Base-by-base conservation (phyloP, 805 yeast genomes). In the Pichia occidentalis region DNA sequence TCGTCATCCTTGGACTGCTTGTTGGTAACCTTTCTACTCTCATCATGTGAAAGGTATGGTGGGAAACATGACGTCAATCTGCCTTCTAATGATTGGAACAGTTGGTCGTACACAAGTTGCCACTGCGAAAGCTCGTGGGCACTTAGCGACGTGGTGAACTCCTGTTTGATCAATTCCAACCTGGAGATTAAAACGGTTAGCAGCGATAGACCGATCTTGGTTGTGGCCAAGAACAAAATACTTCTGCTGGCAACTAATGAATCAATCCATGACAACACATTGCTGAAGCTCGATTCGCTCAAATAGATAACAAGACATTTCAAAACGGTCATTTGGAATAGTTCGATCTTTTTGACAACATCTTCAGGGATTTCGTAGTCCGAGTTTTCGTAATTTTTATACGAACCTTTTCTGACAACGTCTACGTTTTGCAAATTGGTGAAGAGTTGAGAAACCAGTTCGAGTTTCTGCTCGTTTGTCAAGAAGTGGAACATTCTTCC, bases 151-250 rank as follows among this genome's bases (percentile, higher is more conserved):
- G 44, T 44, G 3, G 56, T 33, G 20, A 77, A 78, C 54, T 88
- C 95, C 57, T 94, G 96, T 53, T 81, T 80, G 53, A 90, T 82
- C 52, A 88, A 73, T 59, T 90, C 97, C 24, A 95, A 90, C 52
- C 96, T 77, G 4, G 96, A 85, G 41, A 88, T 77, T 45, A 90
- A 67, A n/a, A 94, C 85, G 0, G 97, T 90, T 38, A 90, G 72
- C 40, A 90, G 67, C 10, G 95, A 81, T 50, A 87, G 73, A 16
- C 97, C 97, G 48, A 85, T 73, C 60, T 83, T 85, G 31, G 80
- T 73, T 4, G 81, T 73, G 4, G 75, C 65, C n/a, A 76, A 70
- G 75, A 84, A 57, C 8, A 83, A 70, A 24, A 81, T 76, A 50
- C 80, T 80, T 55, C 83, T 81, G 52, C 77, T 80, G 41, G 75